Evolutionary conservation across 768 basidiomycete genomes (phyloP), one percentile per base, ranked within the genome.

Genomic region (Rhodocollybia butyracea): DNA sequence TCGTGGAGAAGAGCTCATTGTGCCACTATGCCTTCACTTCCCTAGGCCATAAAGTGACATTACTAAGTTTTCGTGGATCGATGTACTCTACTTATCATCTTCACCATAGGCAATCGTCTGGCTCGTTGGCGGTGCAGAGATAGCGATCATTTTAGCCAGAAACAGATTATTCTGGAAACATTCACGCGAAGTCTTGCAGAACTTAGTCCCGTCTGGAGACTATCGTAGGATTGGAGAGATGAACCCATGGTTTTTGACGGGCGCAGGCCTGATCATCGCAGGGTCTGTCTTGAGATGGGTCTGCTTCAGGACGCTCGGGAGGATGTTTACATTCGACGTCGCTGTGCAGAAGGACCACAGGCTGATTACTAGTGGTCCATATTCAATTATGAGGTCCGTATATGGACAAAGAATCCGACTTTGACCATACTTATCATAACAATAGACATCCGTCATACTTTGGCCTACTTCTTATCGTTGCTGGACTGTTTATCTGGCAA

Each of bases 291-390:
- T 79, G 2, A 74, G 79, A 17, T 39, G 71, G 7, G 60, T 60
- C 54, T 77, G 71, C 57, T 77, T 70, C 61, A 69, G 62, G n/a
- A 59, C 64, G 19, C 64, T 78, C 24, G 70, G 71, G n/a, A 34
- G 59, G 5, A 58, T 70, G 26, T 75, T 73, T 61, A 78, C 74
- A 15, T 78, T 76, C 50, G 68, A 75, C 40, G 60, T 76, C 36
- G 64, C 65, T n/a, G 67, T 76, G 27, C 67, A 64, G 11, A 63
- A 64, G 8, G 45, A 65, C 21, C 76, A 78, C 58, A 60, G 53
- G 48, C 66, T 78, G 24, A 60, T 78, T 45, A 75, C 70, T 3
- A 56, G 59, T 8, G 75, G 75, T 0, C 76, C 75, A 6, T 78
- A 78, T 58, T 56, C 66, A 26, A 45, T 65, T 38, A 73, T 76